Conservation (phyloP, 805 yeast genomes). For the Priceomyces medius region DNA sequence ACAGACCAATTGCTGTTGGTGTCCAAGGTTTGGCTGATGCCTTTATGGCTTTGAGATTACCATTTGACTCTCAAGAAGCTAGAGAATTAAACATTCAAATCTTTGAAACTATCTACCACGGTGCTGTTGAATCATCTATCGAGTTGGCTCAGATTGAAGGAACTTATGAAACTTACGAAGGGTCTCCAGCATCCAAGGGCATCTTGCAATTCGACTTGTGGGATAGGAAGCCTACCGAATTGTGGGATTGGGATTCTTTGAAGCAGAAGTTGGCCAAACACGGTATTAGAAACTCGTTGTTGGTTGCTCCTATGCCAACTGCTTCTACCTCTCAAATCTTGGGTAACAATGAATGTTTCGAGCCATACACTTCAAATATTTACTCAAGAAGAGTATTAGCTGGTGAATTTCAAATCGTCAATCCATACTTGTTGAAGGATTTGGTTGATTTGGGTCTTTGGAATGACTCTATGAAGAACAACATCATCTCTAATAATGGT, state of each 20-base stretch:
- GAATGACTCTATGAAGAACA: constrained; percentile 58
- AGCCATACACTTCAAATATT: constrained; percentile 62
- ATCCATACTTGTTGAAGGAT: constrained; percentile 57
- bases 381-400: constrained; percentile 63
- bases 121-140: constrained; percentile 54
- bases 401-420: constrained; percentile 64
- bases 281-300: constrained; percentile 58
- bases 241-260: constrained; percentile 59
- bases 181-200: constrained; percentile 62
- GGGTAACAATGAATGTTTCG: constrained; percentile 63
- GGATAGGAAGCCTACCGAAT: constrained; percentile 57
- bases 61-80: constrained; percentile 59
- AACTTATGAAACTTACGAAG: constrained; percentile 48
- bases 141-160: constrained; percentile 56
- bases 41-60: constrained; percentile 54
- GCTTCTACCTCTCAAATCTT: constrained; percentile 65
- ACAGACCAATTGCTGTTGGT: constrained; percentile 63
- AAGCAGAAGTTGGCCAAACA: constrained; percentile 47
- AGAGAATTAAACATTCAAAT: constrained; percentile 56
- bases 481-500: constrained; percentile 56
- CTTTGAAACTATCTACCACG: constrained; percentile 62
- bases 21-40: constrained; percentile 64
- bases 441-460: constrained; percentile 58
- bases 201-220: constrained; percentile 57
- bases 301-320: constrained; percentile 67